A percentile compares a stretch with the other conserved stretches of the same genome.
Conservation (phyloP, 805 yeast genomes). For the Saturnispora serradocipensis region DNA sequence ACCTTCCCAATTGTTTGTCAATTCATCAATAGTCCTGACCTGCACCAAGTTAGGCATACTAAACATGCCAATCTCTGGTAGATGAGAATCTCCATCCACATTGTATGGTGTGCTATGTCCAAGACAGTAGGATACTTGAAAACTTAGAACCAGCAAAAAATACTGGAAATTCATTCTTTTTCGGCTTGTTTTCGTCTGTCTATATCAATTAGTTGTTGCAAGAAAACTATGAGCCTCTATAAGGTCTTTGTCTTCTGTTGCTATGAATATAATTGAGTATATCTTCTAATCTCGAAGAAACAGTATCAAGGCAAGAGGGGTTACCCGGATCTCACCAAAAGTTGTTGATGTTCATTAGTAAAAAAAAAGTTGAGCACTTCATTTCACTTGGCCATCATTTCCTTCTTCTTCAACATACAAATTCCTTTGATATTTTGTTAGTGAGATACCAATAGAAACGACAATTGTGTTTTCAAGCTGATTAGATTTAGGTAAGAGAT, state of each 20-base stretch:
- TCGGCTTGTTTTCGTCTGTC: not conserved
- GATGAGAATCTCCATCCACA: not conserved
- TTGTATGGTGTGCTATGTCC: not conserved
- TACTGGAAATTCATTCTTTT: not conserved
- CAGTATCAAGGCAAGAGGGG: not conserved
- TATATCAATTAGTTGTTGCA: not conserved
- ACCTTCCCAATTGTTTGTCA: conserved; percentile 40
- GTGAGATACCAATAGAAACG: not conserved
- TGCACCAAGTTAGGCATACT: conserved; percentile 22
- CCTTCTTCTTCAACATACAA: not conserved
- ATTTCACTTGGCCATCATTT: not conserved
- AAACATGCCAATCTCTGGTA: conserved; percentile 7
- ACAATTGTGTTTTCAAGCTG: not conserved
- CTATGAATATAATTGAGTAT: not conserved
- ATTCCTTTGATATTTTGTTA: not conserved
- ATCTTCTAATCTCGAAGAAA: not conserved
- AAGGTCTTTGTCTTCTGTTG: not conserved
- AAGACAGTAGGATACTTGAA: not conserved
- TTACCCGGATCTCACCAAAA: not conserved
- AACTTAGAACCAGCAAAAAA: not conserved
- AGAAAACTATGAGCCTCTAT: not conserved
- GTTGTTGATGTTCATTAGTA: not conserved
- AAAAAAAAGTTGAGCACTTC: not conserved
- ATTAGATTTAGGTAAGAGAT: not conserved
- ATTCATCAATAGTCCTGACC: conserved; percentile 16